Percentiles rank a stretch among this genome's conserved stretches.
Conservation (phyloP, 495 filamentous ascomycete species). For the Chaetomidium leptoderma region DNA sequence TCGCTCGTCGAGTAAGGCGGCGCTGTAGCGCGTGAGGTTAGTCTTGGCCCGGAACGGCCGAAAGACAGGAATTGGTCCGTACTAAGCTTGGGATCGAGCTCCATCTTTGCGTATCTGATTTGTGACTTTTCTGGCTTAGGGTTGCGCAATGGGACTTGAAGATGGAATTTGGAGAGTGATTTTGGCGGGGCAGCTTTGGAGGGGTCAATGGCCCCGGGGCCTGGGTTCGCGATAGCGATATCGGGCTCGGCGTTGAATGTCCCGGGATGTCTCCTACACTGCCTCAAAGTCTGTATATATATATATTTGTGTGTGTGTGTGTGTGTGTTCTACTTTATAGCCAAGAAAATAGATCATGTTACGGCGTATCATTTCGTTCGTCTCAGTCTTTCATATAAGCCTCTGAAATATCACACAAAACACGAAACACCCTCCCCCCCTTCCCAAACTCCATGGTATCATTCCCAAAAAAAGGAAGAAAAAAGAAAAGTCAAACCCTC, state of each 20-base stretch:
- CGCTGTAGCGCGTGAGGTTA: conserved; percentile 45
- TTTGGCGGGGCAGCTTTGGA: conserved; percentile 12
- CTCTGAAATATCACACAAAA: background rate
- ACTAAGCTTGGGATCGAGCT: conserved; percentile 38
- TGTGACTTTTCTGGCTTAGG: background rate
- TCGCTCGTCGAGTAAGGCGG: conserved; percentile 75
- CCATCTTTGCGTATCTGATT: conserved; percentile 16
- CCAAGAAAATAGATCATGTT: too few species aligned
- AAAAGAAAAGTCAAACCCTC: background rate
- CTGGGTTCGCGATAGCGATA: background rate
- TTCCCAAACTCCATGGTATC: conserved; percentile 3
- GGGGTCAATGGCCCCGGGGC: conserved; percentile 3
- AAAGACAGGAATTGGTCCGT: background rate
- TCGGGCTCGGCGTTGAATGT: background rate
- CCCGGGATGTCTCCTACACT: too few species aligned
- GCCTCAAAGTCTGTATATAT: too few species aligned
- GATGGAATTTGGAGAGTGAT: background rate
- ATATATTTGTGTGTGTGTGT: too few species aligned
- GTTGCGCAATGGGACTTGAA: background rate
- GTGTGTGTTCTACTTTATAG: too few species aligned
- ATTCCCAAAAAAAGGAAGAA: background rate
- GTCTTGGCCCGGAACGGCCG: background rate
- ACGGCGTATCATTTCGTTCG: too few species aligned
- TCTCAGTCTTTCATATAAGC: background rate
- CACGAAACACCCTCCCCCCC: too few species aligned